A percentile compares a stretch with the other conserved stretches of the same genome.
phyloP scores from a whole-genome alignment of 805 yeast species.

The Nakazawaea anatomiae region DNA sequence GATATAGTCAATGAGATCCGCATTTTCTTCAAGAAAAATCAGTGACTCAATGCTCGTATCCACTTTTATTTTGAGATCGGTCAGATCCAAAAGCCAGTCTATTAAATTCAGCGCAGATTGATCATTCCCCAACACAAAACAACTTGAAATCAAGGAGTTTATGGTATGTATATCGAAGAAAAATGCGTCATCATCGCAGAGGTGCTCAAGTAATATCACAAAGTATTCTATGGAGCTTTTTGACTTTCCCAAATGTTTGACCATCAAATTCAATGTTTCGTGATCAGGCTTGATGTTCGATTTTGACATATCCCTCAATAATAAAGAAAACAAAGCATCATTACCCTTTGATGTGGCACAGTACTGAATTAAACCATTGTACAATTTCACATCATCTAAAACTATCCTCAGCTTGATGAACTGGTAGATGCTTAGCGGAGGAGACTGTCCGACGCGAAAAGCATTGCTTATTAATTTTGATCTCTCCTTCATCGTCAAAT shows the following conservation, averaged over 20 bases:
- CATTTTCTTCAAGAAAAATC: not conserved
- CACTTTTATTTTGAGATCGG: not conserved
- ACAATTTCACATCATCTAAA: constrained; percentile 1
- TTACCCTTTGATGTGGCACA: not conserved
- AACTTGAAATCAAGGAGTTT: not conserved
- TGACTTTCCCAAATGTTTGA: not conserved
- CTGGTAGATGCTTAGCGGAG: not conserved
- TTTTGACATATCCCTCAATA: not conserved
- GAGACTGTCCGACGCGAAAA: constrained; percentile 3
- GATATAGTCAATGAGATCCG: not conserved
- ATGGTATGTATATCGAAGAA: not conserved
- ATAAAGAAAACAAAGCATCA: not conserved
- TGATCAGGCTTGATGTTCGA: not conserved
- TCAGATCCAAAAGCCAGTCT: not conserved
- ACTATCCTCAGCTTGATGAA: not conserved
- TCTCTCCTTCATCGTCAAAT: not conserved
- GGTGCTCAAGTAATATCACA: not conserved
- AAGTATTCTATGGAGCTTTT: not conserved
- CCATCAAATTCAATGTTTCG: not conserved
- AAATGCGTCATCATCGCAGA: not conserved
- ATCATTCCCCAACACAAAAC: not conserved
- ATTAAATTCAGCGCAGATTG: not conserved
- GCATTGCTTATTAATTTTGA: constrained; percentile 4
- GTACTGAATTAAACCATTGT: not conserved
- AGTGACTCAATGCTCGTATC: not conserved